Evolutionary conservation across 2,329 filamentous ascomycete species (phyloP), one percentile per base, ranked within the genome.

Genomic region (Sporothrix inflata): DNA sequence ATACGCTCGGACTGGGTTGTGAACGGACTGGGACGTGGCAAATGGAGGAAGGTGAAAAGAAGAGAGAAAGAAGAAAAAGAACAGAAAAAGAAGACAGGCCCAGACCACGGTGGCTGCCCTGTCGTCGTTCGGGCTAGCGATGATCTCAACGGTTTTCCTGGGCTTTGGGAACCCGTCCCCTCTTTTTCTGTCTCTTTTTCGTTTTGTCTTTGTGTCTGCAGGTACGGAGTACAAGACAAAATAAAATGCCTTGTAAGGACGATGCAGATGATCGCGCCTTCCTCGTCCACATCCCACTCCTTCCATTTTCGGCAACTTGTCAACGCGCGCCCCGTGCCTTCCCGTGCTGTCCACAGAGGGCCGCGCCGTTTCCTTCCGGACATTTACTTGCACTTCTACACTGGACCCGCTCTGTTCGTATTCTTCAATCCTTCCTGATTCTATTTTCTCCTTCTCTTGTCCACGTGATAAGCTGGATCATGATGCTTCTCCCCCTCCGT

Each of bases 301-400:
- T 65, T 24, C 60, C 60, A 42, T 65, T 45, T 45, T 45, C 60
- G 60, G 6, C 14, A 2, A 49, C 42, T 16, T 49, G 42, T 16
- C 61, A 49, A 30, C 24, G 12, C 40, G n/a, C 65, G 65, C 42
- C 27, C 65, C 65, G 65, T 21, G 45, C 65, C 65, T 51, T 67
- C 45, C 65, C 45, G 65, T 38, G 38, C n/a, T 66, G 27, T 67
- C 27, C 19, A 21, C 45, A 38, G 45, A 51, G 65, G 65, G 45
- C 53, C 38, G 51, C 53, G 12, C 66, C 66, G 66, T 30, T 27
- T 69, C 30, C 66, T 69, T n/a, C n/a, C 66, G 19, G 3, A 9
- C 2, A 6, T 16, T 69, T 27, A 19, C 21, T 42, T 19, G 38
- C 5, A 65, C 21, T 27, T 27, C n/a, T 61, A 53, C 49, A 53